Evolutionary conservation across 192 early-diverging fungal species (phyloP), one percentile per base, ranked within the genome.

Genomic region (Jimgerdemannia flammicorona): DNA sequence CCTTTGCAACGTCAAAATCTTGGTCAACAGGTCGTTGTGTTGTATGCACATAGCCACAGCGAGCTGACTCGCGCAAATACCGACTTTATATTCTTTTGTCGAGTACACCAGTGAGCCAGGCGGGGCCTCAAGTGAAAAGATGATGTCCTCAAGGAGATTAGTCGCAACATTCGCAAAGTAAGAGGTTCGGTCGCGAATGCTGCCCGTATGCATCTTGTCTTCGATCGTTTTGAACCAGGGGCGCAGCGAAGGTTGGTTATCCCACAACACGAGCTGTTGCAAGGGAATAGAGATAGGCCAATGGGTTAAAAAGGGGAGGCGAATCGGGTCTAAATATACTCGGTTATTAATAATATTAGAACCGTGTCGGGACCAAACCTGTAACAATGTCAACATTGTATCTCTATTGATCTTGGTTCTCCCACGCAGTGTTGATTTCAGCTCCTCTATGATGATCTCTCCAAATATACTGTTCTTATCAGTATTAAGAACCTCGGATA

Each of bases 371-470:
- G n/a, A 10, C 20, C 49, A 59, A 59, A 85, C 82, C 82, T 86
- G 78, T 43, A 81, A 69, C 42, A 84, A 67, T 17, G 80, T 75
- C 18, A 84, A 69, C 11, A 86, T 66, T 2, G 82, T 86, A 68
- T 81, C 78, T 67, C 72, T 70, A 72, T 73, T 81, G 49, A 84
- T 64, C 59, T 73, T 74, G 6, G 66, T 69, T 4, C 72, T 64
- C 14, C 41, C 19, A 9, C 64, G 72, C 29, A 86, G 75, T 7
- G 78, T 79, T 1, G 65, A 42, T 71, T 77, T 83, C 4, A 83
- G 54, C 65, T 86, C 84, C 39, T 88, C 84, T 4, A 86, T 71
- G 7, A 88, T 74, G 43, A 80, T 79, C 64, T 86, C 84, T 11
- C 78, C 84, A 81, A 88, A 84, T 3, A 80, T 71, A 42, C 84